Evolutionary conservation across 768 basidiomycete genomes (phyloP), one percentile per base, ranked within the genome.

Genomic region (Lentinula edodes): DNA sequence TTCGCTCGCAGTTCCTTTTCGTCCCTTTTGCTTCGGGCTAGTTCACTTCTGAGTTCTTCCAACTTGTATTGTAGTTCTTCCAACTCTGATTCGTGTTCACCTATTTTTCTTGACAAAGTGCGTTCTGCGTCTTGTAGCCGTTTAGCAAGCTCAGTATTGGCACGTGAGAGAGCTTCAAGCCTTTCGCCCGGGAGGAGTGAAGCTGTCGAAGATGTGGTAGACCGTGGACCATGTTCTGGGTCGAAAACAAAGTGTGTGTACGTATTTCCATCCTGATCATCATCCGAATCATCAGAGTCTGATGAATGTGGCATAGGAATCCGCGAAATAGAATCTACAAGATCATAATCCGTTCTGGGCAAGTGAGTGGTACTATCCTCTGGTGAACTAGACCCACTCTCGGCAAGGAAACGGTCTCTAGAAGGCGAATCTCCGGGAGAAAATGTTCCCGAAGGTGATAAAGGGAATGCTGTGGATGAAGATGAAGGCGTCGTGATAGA

Each of bases 1-100:
- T 95, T 95, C 12, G 83, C 78, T 50, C 91, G 80, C 65, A 96
- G 73, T 68, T 98, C 95, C 75, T 98, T 97, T 73, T 98, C 95
- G 67, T 98, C 94, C 43, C 91, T 83, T 72, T 92, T 91, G 5
- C 90, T 88, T 6, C 88, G 81, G 13, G 79, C 86, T 7, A 97
- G 77, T 72, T 97, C 95, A 12, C 78, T 83, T 64, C 82, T 77
- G 62, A 89, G 72, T 69, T 97, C 93, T 61, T 97, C 95, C 61
- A 96, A 70, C 35, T 83, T 79, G 3, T 73, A 74, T 67, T 95
- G 88, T 73, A 91, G 82, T 62, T 93, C 90, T 66, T 91, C 90
- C 34, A 95, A 73, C 67, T 94, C 89, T n/a, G 77, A 71, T 71
- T 96, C 94, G 65, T 93, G 91, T 56, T 93, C 90, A 10, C 73